Evolutionary conservation across 805 yeast species (phyloP).

Genomic region (Lachancea thermotolerans): DNA sequence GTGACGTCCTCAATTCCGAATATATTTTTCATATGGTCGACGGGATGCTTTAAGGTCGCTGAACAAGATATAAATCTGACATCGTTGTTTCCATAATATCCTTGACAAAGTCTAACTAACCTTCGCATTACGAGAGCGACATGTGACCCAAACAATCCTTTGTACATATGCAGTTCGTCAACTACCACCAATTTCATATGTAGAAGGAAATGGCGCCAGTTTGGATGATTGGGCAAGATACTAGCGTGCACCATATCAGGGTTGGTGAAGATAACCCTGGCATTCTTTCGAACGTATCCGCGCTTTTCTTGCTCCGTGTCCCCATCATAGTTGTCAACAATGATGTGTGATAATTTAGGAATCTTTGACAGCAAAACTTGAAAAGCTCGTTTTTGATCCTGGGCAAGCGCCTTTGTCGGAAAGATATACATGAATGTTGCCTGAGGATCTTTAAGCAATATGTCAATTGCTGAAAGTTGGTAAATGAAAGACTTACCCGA

Average conservation of each 20-base stretch:
- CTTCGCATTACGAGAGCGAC: constrained; percentile 82
- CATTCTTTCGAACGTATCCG: constrained; percentile 46
- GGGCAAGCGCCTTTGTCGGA: constrained; percentile 97
- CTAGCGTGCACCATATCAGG: constrained; percentile 91
- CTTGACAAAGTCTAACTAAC: constrained; percentile 47
- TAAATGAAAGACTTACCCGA: constrained; percentile 93
- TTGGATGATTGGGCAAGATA: constrained; percentile 67
- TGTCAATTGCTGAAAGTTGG: constrained; percentile 70
- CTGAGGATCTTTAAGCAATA: constrained; percentile 36
- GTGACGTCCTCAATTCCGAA: constrained; percentile 60
- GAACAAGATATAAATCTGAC: constrained; percentile 82
- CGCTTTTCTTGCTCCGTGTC: constrained; percentile 68
- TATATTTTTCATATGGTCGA: constrained; percentile 59
- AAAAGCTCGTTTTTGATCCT: constrained; percentile 86
- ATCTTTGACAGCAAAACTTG: constrained; percentile 47
- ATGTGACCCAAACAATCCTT: constrained; percentile 88
- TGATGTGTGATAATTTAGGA: constrained; percentile 38
- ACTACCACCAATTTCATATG: constrained; percentile 69
- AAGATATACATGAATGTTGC: constrained; percentile 78
- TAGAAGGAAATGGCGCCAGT: constrained; percentile 65
- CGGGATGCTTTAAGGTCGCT: constrained; percentile 80
- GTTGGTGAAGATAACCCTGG: constrained; percentile 83
- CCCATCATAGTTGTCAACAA: constrained; percentile 85
- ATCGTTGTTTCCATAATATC: constrained; percentile 35
- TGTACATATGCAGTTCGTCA: constrained; percentile 81